Conservation (phyloP, 1,284 basidiomycete species). For the Moniliophthora roreri region DNA sequence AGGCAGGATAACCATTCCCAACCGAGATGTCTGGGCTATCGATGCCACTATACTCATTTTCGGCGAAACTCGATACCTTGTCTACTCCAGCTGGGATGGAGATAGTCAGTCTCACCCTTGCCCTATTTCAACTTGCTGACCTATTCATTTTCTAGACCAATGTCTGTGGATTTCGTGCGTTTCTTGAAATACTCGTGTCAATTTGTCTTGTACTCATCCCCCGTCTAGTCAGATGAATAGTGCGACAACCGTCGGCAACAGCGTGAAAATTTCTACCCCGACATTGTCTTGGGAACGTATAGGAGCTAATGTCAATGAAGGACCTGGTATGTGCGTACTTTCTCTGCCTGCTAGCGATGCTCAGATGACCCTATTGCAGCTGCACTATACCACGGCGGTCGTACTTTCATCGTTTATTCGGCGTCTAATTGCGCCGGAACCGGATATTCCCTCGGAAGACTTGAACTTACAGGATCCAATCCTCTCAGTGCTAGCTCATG, state of each 20-base stretch:
- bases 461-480: slow-evolving; percentile 34
- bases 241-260: slow-evolving; percentile 34
- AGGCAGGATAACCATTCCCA: slow-evolving; percentile 30
- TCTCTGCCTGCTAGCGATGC: neutral
- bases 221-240: slow-evolving; percentile 29
- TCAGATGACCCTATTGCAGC: slow-evolving; percentile 13
- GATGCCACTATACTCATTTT: slow-evolving; percentile 33
- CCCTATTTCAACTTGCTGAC: neutral
- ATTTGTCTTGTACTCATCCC: neutral
- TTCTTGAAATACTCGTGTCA: neutral
- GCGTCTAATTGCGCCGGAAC: slow-evolving; percentile 32
- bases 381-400: slow-evolving; percentile 30
- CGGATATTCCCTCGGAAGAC: slow-evolving; percentile 31
- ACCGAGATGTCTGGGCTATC: slow-evolving; percentile 37
- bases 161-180: slow-evolving; percentile 34
- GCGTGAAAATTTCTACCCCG: slow-evolving; percentile 35
- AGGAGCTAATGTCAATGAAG: slow-evolving; percentile 35
- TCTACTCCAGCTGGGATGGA: slow-evolving; percentile 35
- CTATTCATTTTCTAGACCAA: slow-evolving; percentile 25
- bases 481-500: slow-evolving; percentile 32
- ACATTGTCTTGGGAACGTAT: slow-evolving; percentile 35
- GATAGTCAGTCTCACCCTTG: slow-evolving; percentile 20
- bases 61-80: slow-evolving; percentile 28
- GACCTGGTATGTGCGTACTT: slow-evolving; percentile 22
- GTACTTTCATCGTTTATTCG: slow-evolving; percentile 33